These are phyloP conservation scores for Epichloe sylvatica DNA, from an alignment of 2,329 filamentous ascomycete genomes.

Conservation along the genomic window DNA sequence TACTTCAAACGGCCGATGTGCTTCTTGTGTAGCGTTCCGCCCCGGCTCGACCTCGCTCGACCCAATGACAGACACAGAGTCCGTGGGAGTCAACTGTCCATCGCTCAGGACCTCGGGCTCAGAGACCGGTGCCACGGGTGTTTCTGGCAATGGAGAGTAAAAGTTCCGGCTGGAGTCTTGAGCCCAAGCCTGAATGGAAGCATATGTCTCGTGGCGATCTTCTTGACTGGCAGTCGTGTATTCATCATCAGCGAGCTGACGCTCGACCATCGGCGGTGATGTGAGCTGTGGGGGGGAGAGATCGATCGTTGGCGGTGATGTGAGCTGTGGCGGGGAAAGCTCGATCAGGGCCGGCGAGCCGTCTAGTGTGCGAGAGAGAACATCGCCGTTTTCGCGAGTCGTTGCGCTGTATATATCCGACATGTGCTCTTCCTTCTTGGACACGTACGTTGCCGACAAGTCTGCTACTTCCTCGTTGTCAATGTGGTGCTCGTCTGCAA, in stretches of 20 bases:
- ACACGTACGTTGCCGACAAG: constrained; percentile 28
- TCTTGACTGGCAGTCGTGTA: constrained; percentile 39
- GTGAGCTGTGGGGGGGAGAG: constrained; percentile 11
- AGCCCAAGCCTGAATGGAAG: constrained; percentile 52
- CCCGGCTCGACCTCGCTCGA: constrained; percentile 33
- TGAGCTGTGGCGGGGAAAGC: constrained; percentile 11
- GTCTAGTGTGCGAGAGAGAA: constrained; percentile 12
- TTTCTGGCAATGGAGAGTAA: constrained; percentile 45
- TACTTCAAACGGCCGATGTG: constrained; percentile 34
- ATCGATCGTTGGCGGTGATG: constrained; percentile 15
- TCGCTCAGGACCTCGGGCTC: constrained; percentile 39
- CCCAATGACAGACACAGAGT: constrained; percentile 40
- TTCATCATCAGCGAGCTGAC: constrained; percentile 26
- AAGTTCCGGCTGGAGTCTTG: constrained; percentile 39
- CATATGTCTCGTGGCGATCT: constrained; percentile 34
- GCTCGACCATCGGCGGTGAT: constrained; percentile 21
- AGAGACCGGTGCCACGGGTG: constrained; percentile 33
- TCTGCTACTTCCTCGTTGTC: constrained; percentile 30
- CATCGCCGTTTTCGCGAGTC: constrained; percentile 24
- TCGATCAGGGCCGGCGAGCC: constrained; percentile 21
- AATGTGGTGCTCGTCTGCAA: constrained; percentile 42
- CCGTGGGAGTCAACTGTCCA: constrained; percentile 44
- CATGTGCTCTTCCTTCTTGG: constrained; percentile 31
- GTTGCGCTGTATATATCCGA: constrained; percentile 47
- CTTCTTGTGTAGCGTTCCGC: constrained; percentile 28